Percentiles rank a stretch among this genome's conserved stretches.
phyloP scores from a whole-genome alignment of 2,329 filamentous ascomycete species.

The Phyllachora maydis region DNA sequence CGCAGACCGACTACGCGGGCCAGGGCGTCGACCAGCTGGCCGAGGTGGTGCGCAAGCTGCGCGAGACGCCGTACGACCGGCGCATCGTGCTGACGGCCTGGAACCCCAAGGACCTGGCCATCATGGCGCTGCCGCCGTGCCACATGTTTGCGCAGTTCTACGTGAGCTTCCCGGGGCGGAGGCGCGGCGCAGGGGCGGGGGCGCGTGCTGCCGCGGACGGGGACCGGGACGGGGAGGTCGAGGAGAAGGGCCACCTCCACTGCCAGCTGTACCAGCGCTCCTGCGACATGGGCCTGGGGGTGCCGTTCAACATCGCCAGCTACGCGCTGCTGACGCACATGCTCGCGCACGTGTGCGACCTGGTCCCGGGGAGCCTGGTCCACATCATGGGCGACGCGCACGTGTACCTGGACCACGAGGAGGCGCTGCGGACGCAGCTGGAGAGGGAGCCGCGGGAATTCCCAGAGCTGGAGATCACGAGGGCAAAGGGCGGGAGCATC shows the following conservation, averaged over 20 bases:
- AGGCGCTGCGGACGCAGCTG: conserved; percentile 66
- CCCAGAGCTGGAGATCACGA: conserved; percentile 53
- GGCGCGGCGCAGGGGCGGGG: background rate
- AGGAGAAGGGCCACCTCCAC: conserved; percentile 49
- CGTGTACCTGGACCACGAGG: conserved; percentile 82
- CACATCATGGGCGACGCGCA: conserved; percentile 99
- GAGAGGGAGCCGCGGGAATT: conserved; percentile 64
- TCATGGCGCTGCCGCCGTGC: conserved; percentile 86
- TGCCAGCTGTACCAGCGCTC: conserved; percentile 85
- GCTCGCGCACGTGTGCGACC: conserved; percentile 68
- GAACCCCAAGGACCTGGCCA: conserved; percentile 71
- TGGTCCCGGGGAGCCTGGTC: conserved; percentile 71
- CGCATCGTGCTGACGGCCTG: conserved; percentile 82
- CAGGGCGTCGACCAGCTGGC: conserved; percentile 86
- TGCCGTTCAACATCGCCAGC: conserved; percentile 93
- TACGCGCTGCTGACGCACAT: conserved; percentile 93
- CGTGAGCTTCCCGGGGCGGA: conserved; percentile 44
- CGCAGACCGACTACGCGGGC: conserved; percentile 62
- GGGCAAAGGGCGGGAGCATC: conserved; percentile 50
- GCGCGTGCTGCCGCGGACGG: conserved; percentile 6
- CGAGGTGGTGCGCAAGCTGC: conserved; percentile 74
- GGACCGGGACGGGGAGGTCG: conserved; percentile 4
- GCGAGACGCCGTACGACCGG: conserved; percentile 66
- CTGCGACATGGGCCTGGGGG: conserved; percentile 92
- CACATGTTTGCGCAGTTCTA: conserved; percentile 98